Conservation (phyloP, 371 early-diverging fungal species). For the Cokeromyces recurvatus region DNA sequence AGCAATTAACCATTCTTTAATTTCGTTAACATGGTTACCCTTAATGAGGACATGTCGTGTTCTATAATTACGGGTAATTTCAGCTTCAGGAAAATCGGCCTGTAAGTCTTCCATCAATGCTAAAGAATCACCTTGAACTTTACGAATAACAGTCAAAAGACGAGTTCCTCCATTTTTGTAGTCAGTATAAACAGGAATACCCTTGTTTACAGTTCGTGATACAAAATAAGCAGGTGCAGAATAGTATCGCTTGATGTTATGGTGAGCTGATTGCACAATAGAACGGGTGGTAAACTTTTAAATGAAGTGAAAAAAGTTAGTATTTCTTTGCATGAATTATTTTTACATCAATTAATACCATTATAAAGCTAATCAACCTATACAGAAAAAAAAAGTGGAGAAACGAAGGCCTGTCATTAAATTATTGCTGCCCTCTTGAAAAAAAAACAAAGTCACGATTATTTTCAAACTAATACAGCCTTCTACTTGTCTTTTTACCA, state of each 20-base stretch:
- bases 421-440: too few relatives aligned
- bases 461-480: too few relatives aligned
- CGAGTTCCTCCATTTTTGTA: constrained; percentile 66
- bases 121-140: constrained; percentile 68
- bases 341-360: too few relatives aligned
- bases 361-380: too few relatives aligned
- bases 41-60: constrained; percentile 53
- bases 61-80: constrained; percentile 27
- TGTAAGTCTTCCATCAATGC: constrained; percentile 40
- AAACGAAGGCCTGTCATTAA: too few relatives aligned
- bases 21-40: constrained; percentile 44
- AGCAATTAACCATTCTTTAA: constrained; percentile 56
- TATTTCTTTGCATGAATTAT: too few relatives aligned
- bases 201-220: constrained; percentile 53
- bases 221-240: constrained; percentile 49
- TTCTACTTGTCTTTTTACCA: too few relatives aligned
- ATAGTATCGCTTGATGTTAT: constrained; percentile 21
- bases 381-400: not conserved
- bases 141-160: constrained; percentile 64
- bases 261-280: constrained; percentile 7
- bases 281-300: too few relatives aligned
- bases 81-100: constrained; percentile 33
- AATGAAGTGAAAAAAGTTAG: not conserved
- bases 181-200: constrained; percentile 72
- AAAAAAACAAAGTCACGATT: too few relatives aligned